Conservation (phyloP, 106 monocot genomes). For the Allium sativum region DNA sequence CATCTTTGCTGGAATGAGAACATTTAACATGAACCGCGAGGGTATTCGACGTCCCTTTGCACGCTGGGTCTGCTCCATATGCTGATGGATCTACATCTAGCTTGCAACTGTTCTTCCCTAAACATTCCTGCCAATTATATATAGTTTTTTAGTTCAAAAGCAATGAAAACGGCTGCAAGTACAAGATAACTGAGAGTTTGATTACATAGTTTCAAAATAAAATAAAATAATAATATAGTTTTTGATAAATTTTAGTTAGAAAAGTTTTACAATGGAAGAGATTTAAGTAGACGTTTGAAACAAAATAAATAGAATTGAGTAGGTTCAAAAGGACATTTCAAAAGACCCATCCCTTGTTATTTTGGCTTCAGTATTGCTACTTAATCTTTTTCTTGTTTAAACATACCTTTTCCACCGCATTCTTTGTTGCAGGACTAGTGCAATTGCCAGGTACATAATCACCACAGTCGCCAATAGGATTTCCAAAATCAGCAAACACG, state of each 20-base stretch:
- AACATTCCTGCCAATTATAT: constrained; percentile 18
- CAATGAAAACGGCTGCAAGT: background rate
- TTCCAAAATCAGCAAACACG: constrained; percentile 34
- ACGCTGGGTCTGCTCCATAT: constrained; percentile 22
- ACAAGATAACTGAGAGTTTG: no score
- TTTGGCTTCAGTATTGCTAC: background rate
- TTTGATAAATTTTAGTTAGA: no score
- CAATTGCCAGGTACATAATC: constrained; percentile 52
- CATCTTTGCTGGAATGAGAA: background rate
- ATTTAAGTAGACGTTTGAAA: no score
- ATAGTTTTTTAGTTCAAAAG: background rate
- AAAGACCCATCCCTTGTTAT: no score
- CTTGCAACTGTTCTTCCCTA: constrained; percentile 32
- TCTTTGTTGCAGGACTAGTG: constrained; percentile 29
- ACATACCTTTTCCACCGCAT: constrained; percentile 56
- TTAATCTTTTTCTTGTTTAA: background rate
- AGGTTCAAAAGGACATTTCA: no score
- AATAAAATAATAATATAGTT: no score
- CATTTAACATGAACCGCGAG: constrained; percentile 34
- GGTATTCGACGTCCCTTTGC: constrained; percentile 24
- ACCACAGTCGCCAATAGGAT: constrained; percentile 52
- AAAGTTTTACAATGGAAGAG: no score
- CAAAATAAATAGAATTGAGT: no score
- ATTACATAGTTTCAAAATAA: no score
- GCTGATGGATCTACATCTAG: constrained; percentile 15